phyloP scores from a whole-genome alignment of 371 early-diverging fungal genomes.

The Mortierella polycephala region DNA sequence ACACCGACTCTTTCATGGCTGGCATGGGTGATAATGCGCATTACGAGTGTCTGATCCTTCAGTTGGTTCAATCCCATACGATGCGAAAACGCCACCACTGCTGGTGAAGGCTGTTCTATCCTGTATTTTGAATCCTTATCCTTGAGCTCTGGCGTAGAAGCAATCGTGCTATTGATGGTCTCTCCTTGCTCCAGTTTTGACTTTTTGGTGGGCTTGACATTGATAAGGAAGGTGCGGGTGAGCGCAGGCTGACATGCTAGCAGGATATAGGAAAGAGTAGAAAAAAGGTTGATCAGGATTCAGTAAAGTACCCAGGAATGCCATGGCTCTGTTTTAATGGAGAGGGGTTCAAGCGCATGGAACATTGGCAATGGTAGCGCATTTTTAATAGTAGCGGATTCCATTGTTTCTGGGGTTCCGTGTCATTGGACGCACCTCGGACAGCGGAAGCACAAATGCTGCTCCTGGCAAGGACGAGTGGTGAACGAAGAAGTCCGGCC shows the following conservation, averaged over 20 bases:
- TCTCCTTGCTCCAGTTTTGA: constrained; percentile 15
- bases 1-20: constrained; percentile 50
- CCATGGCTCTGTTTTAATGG: neutral
- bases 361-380: neutral
- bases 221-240: constrained; percentile 44
- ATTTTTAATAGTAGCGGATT: too few relatives aligned
- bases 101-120: constrained; percentile 42
- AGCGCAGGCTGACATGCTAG: constrained; percentile 39
- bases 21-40: constrained; percentile 51
- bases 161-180: neutral
- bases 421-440: constrained; percentile 30
- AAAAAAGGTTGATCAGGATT: neutral
- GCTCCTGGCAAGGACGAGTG: constrained; percentile 43
- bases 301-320: neutral
- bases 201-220: constrained; percentile 45
- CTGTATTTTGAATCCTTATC: constrained; percentile 33
- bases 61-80: constrained; percentile 45
- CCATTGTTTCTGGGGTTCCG: neutral
- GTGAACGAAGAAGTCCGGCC: constrained; percentile 51
- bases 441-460: constrained; percentile 35
- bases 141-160: constrained; percentile 3
- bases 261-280: constrained; percentile 8
- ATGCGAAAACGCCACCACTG: constrained; percentile 43
- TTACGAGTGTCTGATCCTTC: constrained; percentile 45
- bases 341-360: neutral